phyloP scores from a whole-genome alignment of 2,329 filamentous ascomycete genomes.

The Fusarium palustre region DNA sequence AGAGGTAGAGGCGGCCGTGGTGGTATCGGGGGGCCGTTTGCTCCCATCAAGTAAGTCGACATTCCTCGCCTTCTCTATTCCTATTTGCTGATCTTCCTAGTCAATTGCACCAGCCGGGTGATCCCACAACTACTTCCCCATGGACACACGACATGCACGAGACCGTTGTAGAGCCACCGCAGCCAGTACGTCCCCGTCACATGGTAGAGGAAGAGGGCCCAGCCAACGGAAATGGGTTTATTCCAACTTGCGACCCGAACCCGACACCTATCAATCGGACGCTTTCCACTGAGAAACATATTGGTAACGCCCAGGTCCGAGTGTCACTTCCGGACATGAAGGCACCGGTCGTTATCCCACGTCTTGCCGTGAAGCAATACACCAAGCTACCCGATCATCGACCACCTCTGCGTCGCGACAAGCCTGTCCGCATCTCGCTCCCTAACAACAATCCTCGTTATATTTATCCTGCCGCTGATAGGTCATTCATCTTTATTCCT shows the following conservation, averaged over 20 bases:
- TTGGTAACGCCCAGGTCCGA: slow-evolving; percentile 87
- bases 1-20: slow-evolving; percentile 72
- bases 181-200: slow-evolving; percentile 57
- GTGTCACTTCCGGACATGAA: slow-evolving; percentile 83
- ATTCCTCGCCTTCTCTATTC: slow-evolving; percentile 3
- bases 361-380: slow-evolving; percentile 87
- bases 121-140: slow-evolving; percentile 76
- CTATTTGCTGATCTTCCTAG: slow-evolving; percentile 48
- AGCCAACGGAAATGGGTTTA: slow-evolving; percentile 66
- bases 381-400: slow-evolving; percentile 95
- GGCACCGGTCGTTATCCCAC: slow-evolving; percentile 75
- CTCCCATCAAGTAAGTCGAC: slow-evolving; percentile 71
- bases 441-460: slow-evolving; percentile 84
- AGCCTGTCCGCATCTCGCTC: slow-evolving; percentile 93
- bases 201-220: slow-evolving; percentile 61
- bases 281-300: slow-evolving; percentile 84
- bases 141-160: slow-evolving; percentile 99
- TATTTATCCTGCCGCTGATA: slow-evolving; percentile 88
- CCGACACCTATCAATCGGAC: slow-evolving; percentile 76
- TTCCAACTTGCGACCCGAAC: slow-evolving; percentile 69
- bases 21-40: slow-evolving; percentile 67
- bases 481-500: slow-evolving; percentile 98
- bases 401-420: slow-evolving; percentile 92
- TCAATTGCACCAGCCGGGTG: slow-evolving; percentile 60
- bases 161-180: slow-evolving; percentile 62